Conservation (phyloP, 1,284 basidiomycete species). For the Omphalotus olearius region DNA sequence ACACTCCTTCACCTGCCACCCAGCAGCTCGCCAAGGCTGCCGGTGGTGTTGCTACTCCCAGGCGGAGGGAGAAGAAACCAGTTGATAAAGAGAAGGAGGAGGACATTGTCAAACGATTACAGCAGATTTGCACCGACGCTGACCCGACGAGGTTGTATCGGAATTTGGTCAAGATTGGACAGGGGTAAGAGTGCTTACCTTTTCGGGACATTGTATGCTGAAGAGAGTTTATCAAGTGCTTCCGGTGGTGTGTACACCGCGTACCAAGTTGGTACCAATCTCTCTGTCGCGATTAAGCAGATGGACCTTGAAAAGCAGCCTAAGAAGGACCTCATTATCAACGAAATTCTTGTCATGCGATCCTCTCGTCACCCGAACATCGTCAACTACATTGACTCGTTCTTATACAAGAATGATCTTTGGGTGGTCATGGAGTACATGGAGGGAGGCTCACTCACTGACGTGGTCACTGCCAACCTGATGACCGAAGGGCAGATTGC, state of each 20-base stretch:
- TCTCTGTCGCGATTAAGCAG: slow-evolving; percentile 98
- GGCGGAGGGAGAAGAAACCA: slow-evolving; percentile 83
- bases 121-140: slow-evolving; percentile 95
- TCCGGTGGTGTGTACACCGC: slow-evolving; percentile 98
- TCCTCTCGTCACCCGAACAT: slow-evolving; percentile 96
- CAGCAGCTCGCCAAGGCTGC: slow-evolving; percentile 60
- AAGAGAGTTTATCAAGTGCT: slow-evolving; percentile 48
- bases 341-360: slow-evolving; percentile 99
- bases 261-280: slow-evolving; percentile 91
- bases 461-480: slow-evolving; percentile 94
- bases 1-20: slow-evolving; percentile 53
- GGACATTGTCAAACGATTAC: slow-evolving; percentile 88
- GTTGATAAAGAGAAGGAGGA: slow-evolving; percentile 79
- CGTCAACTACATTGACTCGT: slow-evolving; percentile 99
- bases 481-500: slow-evolving; percentile 97
- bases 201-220: slow-evolving; percentile 11
- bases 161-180: slow-evolving; percentile 94
- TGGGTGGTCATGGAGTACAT: slow-evolving; percentile 99
- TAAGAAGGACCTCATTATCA: slow-evolving; percentile 99
- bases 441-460: slow-evolving; percentile 92
- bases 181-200: slow-evolving; percentile 63
- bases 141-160: slow-evolving; percentile 95
- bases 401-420: slow-evolving; percentile 94
- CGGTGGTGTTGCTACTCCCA: slow-evolving; percentile 65
- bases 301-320: slow-evolving; percentile 99